Evolutionary conservation across 106 monocot genomes (phyloP).

Genomic region (Posidonia australis): DNA sequence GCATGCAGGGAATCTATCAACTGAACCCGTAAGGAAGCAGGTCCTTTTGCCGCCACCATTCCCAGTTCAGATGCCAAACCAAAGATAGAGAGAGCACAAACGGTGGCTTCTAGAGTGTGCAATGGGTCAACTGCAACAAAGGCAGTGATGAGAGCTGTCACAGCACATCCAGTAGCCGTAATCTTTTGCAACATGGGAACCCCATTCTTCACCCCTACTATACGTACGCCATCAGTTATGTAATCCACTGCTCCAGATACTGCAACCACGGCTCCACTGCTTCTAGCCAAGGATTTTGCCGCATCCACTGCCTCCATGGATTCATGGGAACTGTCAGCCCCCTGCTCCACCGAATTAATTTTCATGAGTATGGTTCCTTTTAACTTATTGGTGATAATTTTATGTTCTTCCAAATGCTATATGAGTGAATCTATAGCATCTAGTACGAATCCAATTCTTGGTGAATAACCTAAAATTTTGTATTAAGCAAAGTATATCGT

Average conservation of each 20-base stretch:
- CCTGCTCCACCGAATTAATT: slow-evolving; percentile 19
- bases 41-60: slow-evolving; percentile 47
- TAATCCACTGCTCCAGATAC: slow-evolving; percentile 55
- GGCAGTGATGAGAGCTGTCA: slow-evolving; percentile 72
- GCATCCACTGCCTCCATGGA: slow-evolving; percentile 47
- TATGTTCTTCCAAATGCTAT: no score
- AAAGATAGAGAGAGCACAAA: slow-evolving; percentile 66
- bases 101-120: slow-evolving; percentile 42
- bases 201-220: slow-evolving; percentile 41
- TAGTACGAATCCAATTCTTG: no score
- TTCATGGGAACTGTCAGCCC: slow-evolving; percentile 71
- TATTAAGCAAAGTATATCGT: no score
- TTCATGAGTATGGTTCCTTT: not conserved
- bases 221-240: slow-evolving; percentile 39
- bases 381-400: no score
- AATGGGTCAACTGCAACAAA: slow-evolving; percentile 60
- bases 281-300: slow-evolving; percentile 38
- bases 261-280: slow-evolving; percentile 41
- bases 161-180: slow-evolving; percentile 74
- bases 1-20: slow-evolving; percentile 65
- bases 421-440: no score
- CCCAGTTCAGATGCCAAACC: slow-evolving; percentile 68
- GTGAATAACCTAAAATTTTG: no score
- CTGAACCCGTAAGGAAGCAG: slow-evolving; percentile 61
- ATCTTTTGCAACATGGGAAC: slow-evolving; percentile 84